Conservation (phyloP, 768 basidiomycete species). For the Phaeotremella fagi region DNA sequence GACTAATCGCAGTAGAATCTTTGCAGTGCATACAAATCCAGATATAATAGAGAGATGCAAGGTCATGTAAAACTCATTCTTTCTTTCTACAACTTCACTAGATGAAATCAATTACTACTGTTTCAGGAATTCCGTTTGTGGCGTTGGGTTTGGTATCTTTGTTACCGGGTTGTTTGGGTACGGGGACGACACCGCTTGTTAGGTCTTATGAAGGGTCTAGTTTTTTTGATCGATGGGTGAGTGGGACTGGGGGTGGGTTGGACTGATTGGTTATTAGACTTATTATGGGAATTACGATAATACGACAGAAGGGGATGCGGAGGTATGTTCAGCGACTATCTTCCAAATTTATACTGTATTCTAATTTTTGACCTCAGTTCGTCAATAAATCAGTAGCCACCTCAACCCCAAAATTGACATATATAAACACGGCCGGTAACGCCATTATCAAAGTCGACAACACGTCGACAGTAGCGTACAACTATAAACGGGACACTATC, state of each 20-base stretch:
- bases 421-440: constrained; percentile 63
- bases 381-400: constrained; percentile 26
- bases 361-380: constrained; percentile 49
- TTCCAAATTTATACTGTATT: constrained; percentile 50
- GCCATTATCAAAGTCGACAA: constrained; percentile 77
- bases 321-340: constrained; percentile 46
- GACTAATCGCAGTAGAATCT: too few relatives aligned
- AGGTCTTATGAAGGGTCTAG: constrained; percentile 59
- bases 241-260: constrained; percentile 47
- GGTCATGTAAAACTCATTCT: too few relatives aligned
- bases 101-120: too few relatives aligned
- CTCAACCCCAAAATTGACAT: constrained; percentile 55
- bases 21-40: too few relatives aligned
- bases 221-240: constrained; percentile 69
- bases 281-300: constrained; percentile 54
- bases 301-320: constrained; percentile 63
- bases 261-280: not conserved
- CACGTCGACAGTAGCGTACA: constrained; percentile 49
- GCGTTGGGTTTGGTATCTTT: too few relatives aligned
- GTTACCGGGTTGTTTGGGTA: not conserved
- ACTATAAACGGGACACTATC: constrained; percentile 64
- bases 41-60: too few relatives aligned
- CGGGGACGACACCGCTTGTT: constrained; percentile 53
- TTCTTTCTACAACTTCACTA: too few relatives aligned
- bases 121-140: too few relatives aligned